A percentile compares a stretch with the other conserved stretches of the same genome.
Conservation (phyloP, 2,329 filamentous ascomycete species). For the Albifimbria verrucaria region DNA sequence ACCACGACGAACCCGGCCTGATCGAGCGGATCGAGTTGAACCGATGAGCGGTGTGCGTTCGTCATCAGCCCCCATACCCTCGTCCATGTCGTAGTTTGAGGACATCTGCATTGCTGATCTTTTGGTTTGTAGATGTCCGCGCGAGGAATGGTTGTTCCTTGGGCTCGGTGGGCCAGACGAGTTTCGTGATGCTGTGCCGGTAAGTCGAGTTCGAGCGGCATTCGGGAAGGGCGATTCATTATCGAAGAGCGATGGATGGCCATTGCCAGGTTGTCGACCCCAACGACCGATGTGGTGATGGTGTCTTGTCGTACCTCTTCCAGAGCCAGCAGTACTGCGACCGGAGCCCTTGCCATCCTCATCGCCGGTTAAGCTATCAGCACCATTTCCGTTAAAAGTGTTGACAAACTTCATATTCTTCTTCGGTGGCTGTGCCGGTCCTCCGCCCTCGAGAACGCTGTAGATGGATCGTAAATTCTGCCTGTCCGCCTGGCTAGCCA, state of each 20-base stretch:
- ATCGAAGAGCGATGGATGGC: slow-evolving; percentile 70
- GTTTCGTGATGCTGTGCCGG: slow-evolving; percentile 53
- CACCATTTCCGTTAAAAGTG: slow-evolving; percentile 62
- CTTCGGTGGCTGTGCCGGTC: slow-evolving; percentile 49
- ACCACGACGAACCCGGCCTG: slow-evolving; percentile 55
- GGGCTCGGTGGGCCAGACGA: slow-evolving; percentile 70
- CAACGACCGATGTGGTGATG: slow-evolving; percentile 73
- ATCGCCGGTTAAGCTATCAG: slow-evolving; percentile 53
- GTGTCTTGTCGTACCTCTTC: slow-evolving; percentile 66
- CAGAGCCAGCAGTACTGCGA: slow-evolving; percentile 59
- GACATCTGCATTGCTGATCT: slow-evolving; percentile 57
- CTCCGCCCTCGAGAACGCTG: slow-evolving; percentile 59
- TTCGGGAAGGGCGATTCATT: slow-evolving; percentile 76
- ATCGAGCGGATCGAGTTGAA: slow-evolving; percentile 53
- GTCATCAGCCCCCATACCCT: slow-evolving; percentile 74
- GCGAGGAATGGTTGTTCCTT: slow-evolving; percentile 36
- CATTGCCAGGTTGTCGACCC: slow-evolving; percentile 65
- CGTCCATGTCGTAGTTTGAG: slow-evolving; percentile 74
- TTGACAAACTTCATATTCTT: slow-evolving; percentile 97
- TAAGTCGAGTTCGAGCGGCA: slow-evolving; percentile 59
- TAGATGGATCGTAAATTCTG: slow-evolving; percentile 63
- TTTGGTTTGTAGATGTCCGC: slow-evolving; percentile 36
- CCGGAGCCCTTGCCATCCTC: slow-evolving; percentile 63
- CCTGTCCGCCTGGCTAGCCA: slow-evolving; percentile 65
- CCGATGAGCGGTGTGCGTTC: slow-evolving; percentile 80